phyloP scores from a whole-genome alignment of 257 asterid genomes.

The Solanum habrochaites region DNA sequence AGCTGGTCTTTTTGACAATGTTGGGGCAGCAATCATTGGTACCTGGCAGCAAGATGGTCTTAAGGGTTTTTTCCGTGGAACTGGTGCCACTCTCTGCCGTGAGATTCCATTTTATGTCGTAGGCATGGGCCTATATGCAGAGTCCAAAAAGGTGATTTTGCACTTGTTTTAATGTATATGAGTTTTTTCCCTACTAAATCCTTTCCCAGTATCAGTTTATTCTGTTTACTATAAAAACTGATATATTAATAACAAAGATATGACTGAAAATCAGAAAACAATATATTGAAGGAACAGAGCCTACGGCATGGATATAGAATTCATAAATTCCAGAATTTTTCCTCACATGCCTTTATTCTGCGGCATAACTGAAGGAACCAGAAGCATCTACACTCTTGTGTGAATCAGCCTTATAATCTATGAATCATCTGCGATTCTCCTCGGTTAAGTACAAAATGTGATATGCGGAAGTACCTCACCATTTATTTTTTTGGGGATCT shows the following conservation, averaged over 20 bases:
- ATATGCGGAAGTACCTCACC: not conserved
- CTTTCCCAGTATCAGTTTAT: not conserved
- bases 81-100: constrained; percentile 87
- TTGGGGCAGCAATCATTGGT: constrained; percentile 70
- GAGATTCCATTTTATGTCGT: constrained; percentile 93
- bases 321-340: not conserved
- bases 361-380: not conserved
- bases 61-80: constrained; percentile 90
- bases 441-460: not conserved
- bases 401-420: not conserved
- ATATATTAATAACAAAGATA: not conserved
- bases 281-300: not conserved
- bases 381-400: not conserved
- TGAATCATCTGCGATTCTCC: not conserved
- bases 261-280: not conserved
- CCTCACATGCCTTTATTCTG: not conserved
- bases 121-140: constrained; percentile 96
- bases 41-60: constrained; percentile 89
- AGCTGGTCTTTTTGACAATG: constrained; percentile 78
- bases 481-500: not conserved
- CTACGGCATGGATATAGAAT: not conserved
- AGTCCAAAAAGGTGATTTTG: constrained; percentile 69
- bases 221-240: not conserved
- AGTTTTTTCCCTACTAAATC: not conserved
- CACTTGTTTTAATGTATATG: not conserved